Percentiles rank a stretch among this genome's conserved stretches.
phyloP scores from a whole-genome alignment of 169 alveolate species.

The Cryptosporidium parvum region DNA sequence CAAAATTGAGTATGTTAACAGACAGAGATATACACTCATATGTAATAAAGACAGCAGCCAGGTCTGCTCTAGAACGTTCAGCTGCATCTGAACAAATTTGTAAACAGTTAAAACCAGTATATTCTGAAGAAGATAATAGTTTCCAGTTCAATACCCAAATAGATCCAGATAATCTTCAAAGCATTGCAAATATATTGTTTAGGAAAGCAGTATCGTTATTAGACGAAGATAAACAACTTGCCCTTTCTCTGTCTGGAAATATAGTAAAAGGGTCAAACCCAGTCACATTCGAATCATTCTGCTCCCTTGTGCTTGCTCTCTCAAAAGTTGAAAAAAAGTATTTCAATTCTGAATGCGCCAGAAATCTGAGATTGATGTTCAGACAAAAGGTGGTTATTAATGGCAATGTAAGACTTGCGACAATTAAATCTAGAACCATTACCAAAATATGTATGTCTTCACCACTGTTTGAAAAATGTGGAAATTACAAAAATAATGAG shows the following conservation, averaged over 20 bases:
- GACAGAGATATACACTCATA: conserved; percentile 33
- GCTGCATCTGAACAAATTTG: conserved; percentile 69
- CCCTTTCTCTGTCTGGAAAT: conserved; percentile 40
- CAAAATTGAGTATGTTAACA: background rate
- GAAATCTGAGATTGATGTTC: conserved; percentile 63
- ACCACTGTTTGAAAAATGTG: conserved; percentile 62
- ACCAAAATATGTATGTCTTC: conserved; percentile 55
- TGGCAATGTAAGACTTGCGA: conserved; percentile 55
- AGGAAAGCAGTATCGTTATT: conserved; percentile 55
- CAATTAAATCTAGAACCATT: conserved; percentile 56
- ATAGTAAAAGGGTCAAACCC: conserved; percentile 16
- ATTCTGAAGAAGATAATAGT: conserved; percentile 21
- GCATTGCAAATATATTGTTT: conserved; percentile 36
- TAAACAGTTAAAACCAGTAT: conserved; percentile 32
- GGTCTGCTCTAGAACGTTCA: conserved; percentile 70
- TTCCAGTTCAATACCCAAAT: background rate
- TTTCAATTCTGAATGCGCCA: conserved; percentile 58
- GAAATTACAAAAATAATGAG: conserved; percentile 12
- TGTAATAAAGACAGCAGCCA: conserved; percentile 67
- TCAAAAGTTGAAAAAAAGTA: conserved; percentile 58
- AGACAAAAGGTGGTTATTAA: conserved; percentile 46
- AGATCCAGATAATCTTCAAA: conserved; percentile 26
- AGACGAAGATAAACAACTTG: conserved; percentile 53
- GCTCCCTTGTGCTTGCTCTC: conserved; percentile 51
- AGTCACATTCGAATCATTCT: conserved; percentile 67